Evolutionary conservation across 805 yeast genomes (phyloP).

Genomic region (Candida germanica): DNA sequence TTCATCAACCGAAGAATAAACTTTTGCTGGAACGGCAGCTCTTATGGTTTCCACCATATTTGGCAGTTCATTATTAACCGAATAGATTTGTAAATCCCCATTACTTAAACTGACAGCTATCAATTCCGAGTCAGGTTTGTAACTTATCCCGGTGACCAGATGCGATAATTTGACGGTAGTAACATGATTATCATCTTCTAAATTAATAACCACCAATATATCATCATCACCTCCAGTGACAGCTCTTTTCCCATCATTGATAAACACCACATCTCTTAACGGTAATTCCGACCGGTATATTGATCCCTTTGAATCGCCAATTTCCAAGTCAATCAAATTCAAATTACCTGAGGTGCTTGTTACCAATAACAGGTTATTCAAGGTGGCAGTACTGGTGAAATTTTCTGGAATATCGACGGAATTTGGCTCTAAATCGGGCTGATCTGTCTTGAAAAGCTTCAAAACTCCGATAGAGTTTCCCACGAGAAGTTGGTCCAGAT

Average conservation of each 20-base stretch:
- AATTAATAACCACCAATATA: conserved; percentile 44
- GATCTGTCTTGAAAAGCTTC: conserved; percentile 46
- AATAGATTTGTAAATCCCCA: conserved; percentile 56
- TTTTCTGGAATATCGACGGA: conserved; percentile 51
- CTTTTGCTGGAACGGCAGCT: conserved; percentile 38
- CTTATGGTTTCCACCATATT: conserved; percentile 44
- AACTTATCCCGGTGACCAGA: conserved; percentile 54
- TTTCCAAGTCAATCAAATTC: conserved; percentile 34
- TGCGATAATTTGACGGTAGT: conserved; percentile 43
- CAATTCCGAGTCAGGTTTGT: conserved; percentile 54
- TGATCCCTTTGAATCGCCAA: conserved; percentile 27
- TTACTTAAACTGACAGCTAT: conserved; percentile 56
- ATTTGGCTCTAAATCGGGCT: conserved; percentile 58
- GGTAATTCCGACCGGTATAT: conserved; percentile 46
- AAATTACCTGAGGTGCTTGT: conserved; percentile 45
- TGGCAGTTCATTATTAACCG: conserved; percentile 55
- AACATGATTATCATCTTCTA: conserved; percentile 22
- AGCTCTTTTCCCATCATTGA: conserved; percentile 58
- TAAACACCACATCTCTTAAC: conserved; percentile 51
- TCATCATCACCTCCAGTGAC: conserved; percentile 68
- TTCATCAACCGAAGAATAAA: conserved; percentile 27
- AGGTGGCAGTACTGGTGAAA: conserved; percentile 38
- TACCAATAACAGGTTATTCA: conserved; percentile 21
- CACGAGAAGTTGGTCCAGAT: conserved; percentile 36
- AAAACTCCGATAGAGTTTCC: conserved; percentile 55